Conservation (phyloP, 1,284 basidiomycete genomes). For the Exobasidium rhododendri region DNA sequence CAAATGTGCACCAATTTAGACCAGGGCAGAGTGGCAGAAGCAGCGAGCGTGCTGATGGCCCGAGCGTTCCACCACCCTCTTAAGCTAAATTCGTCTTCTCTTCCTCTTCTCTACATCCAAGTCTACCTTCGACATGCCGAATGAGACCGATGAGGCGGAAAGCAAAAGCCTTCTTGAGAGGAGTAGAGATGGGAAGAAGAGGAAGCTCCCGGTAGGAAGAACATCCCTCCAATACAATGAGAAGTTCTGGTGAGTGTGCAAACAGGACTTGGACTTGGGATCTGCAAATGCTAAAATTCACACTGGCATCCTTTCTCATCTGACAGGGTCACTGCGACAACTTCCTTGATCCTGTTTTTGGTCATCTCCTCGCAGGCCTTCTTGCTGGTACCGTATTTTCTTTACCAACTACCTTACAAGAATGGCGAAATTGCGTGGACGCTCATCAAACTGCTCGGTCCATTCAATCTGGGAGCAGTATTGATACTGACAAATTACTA, state of each 20-base stretch:
- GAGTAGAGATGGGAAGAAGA: slow-evolving; percentile 2
- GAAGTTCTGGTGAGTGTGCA: neutral
- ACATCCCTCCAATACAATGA: neutral
- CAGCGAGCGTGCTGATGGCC: too few relatives aligned
- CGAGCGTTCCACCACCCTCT: too few relatives aligned
- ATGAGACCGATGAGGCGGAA: neutral
- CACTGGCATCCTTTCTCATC: too few relatives aligned
- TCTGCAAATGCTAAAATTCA: neutral
- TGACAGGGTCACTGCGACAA: slow-evolving; percentile 26
- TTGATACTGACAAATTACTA: slow-evolving; percentile 45
- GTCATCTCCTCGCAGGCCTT: slow-evolving; percentile 39
- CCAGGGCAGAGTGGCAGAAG: too few relatives aligned
- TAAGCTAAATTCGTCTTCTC: too few relatives aligned
- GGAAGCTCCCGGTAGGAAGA: neutral
- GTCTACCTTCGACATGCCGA: neutral
- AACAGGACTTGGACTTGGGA: neutral
- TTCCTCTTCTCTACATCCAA: too few relatives aligned
- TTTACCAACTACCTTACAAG: slow-evolving; percentile 22
- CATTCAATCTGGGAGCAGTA: slow-evolving; percentile 68
- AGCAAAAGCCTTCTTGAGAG: neutral
- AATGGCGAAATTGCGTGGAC: slow-evolving; percentile 58
- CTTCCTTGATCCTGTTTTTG: slow-evolving; percentile 37
- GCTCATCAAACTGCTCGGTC: slow-evolving; percentile 69
- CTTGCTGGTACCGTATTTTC: slow-evolving; percentile 41
- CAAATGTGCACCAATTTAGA: too few relatives aligned